A percentile compares a stretch with the other conserved stretches of the same genome.
phyloP scores from a whole-genome alignment of 495 filamentous ascomycete genomes.

The Xylaria nigripes region DNA sequence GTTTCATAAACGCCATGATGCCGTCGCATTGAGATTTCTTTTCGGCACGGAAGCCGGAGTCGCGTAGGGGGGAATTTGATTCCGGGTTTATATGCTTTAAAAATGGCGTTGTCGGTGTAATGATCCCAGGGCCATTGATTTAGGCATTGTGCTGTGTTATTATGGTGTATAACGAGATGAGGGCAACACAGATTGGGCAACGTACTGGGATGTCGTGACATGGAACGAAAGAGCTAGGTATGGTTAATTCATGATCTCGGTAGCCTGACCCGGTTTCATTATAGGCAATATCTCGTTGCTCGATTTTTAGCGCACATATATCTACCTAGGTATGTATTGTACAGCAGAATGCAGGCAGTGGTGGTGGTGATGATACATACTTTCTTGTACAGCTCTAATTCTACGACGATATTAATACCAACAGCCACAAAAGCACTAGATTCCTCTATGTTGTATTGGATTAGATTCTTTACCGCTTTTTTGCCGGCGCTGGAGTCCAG shows the following conservation, averaged over 20 bases:
- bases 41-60: no score
- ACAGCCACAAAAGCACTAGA: background rate
- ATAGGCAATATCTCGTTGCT: background rate
- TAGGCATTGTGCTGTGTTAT: background rate
- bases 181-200: background rate
- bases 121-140: background rate
- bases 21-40: no score
- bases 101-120: background rate
- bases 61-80: background rate
- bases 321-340: background rate
- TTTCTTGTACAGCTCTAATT: conserved; percentile 6
- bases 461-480: conserved; percentile 18
- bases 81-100: background rate
- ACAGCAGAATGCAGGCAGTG: background rate
- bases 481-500: conserved; percentile 51
- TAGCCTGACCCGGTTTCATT: background rate
- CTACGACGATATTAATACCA: background rate
- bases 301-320: background rate
- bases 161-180: background rate
- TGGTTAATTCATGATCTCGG: conserved; percentile 2
- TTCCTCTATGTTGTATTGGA: background rate
- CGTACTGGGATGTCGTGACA: background rate
- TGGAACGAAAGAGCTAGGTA: conserved; percentile 5
- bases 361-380: conserved; percentile 1
- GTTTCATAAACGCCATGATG: no score